phyloP scores from a whole-genome alignment of 306 rosid species.

The Chamaecrista fasciculata region DNA sequence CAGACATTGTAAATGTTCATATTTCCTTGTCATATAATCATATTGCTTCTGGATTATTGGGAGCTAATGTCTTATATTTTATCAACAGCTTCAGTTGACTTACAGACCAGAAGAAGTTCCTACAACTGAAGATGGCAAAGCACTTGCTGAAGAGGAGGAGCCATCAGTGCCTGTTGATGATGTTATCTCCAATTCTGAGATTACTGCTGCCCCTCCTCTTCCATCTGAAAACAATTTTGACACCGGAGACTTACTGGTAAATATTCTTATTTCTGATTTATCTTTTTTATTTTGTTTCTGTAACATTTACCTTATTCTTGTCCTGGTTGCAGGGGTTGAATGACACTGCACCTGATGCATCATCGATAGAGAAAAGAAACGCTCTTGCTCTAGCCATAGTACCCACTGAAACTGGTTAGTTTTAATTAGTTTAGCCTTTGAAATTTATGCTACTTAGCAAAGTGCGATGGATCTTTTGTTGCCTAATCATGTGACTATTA shows the following conservation, averaged over 20 bases:
- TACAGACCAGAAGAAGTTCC: slow-evolving; percentile 81
- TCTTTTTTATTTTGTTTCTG: slow-evolving; percentile 3
- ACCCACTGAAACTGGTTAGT: slow-evolving; percentile 64
- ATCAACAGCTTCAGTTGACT: slow-evolving; percentile 87
- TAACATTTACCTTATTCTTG: slow-evolving; percentile 18
- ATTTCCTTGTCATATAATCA: slow-evolving; percentile 28
- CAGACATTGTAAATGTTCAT: background rate
- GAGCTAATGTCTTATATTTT: background rate
- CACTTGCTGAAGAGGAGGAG: slow-evolving; percentile 63
- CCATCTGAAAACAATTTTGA: slow-evolving; percentile 54
- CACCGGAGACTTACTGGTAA: slow-evolving; percentile 88
- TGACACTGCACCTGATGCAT: slow-evolving; percentile 55
- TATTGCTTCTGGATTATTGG: slow-evolving; percentile 18
- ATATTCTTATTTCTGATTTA: slow-evolving; percentile 5
- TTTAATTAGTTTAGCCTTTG: slow-evolving; percentile 23
- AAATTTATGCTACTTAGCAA: slow-evolving; percentile 23
- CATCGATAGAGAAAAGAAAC: slow-evolving; percentile 81
- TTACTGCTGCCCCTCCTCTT: slow-evolving; percentile 34
- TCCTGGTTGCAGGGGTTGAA: slow-evolving; percentile 72
- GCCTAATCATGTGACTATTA: slow-evolving; percentile 20
- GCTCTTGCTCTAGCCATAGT: slow-evolving; percentile 92
- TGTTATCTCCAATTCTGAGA: slow-evolving; percentile 48
- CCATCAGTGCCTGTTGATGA: slow-evolving; percentile 49
- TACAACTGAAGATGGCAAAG: slow-evolving; percentile 55
- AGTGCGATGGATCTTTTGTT: slow-evolving; percentile 28